Evolutionary conservation across 164 flowering plant species (phyloP).

Genomic region (Piper betle): DNA sequence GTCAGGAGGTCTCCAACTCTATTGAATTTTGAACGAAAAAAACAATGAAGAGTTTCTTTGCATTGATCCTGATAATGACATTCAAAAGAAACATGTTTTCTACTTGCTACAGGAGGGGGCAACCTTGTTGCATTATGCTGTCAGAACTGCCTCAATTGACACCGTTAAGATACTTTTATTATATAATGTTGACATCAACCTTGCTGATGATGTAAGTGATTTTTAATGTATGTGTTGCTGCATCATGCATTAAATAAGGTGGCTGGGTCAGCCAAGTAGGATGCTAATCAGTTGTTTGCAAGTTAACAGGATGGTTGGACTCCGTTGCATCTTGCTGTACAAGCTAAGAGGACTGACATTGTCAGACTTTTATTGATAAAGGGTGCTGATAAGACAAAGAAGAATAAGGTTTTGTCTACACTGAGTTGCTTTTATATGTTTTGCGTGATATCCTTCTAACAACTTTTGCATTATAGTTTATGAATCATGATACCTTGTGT

Average conservation of each 20-base stretch:
- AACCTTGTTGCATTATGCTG: slow-evolving; percentile 91
- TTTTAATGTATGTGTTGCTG: neutral
- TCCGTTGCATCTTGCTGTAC: slow-evolving; percentile 89
- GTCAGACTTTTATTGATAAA: slow-evolving; percentile 77
- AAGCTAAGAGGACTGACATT: slow-evolving; percentile 67
- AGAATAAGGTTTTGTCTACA: slow-evolving; percentile 38
- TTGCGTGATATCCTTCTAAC: too few relatives aligned
- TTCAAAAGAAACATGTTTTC: slow-evolving; percentile 1
- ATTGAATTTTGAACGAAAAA: too few relatives aligned
- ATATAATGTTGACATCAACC: slow-evolving; percentile 82
- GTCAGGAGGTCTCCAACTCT: too few relatives aligned
- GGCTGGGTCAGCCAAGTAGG: neutral
- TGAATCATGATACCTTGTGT: neutral
- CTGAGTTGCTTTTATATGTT: too few relatives aligned
- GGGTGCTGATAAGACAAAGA: slow-evolving; percentile 72
- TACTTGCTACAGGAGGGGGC: slow-evolving; percentile 70
- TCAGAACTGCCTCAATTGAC: slow-evolving; percentile 58
- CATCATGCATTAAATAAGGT: neutral
- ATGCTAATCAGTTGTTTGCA: too few relatives aligned
- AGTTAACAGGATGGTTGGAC: slow-evolving; percentile 86
- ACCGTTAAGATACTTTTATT: slow-evolving; percentile 64
- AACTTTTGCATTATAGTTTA: too few relatives aligned
- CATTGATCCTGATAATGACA: neutral
- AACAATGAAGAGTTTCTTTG: too few relatives aligned
- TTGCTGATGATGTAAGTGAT: slow-evolving; percentile 57